Percentiles rank a stretch among this genome's conserved stretches.
Conservation (phyloP, 495 filamentous ascomycete species). For the Trichoderma virens region DNA sequence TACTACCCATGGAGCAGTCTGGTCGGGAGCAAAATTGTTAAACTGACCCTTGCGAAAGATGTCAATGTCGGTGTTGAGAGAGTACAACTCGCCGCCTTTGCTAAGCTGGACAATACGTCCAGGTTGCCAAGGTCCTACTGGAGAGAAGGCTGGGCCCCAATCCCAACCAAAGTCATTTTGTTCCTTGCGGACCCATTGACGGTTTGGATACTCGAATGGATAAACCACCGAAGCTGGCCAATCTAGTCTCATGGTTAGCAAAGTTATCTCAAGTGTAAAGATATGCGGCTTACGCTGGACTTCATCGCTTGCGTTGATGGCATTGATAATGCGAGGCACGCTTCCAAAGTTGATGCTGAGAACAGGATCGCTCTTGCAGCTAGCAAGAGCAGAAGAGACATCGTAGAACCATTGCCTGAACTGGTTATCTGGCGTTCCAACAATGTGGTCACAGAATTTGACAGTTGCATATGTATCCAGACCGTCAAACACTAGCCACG, state of each 20-base stretch:
- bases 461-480: constrained; percentile 62
- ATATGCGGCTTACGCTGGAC: constrained; percentile 29
- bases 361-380: constrained; percentile 26
- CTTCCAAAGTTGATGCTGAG: constrained; percentile 3
- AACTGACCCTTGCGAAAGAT: constrained; percentile 56
- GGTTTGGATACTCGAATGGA: constrained; percentile 45
- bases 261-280: neutral
- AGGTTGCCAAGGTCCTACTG: constrained; percentile 57
- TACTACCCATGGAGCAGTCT: constrained; percentile 57
- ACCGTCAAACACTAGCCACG: constrained; percentile 56
- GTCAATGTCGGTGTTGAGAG: constrained; percentile 53
- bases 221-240: constrained; percentile 44
- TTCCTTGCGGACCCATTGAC: constrained; percentile 60
- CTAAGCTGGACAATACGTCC: constrained; percentile 52
- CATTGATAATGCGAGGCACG: constrained; percentile 4
- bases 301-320: constrained; percentile 44
- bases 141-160: constrained; percentile 61
- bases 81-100: constrained; percentile 32
- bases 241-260: neutral
- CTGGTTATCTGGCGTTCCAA: constrained; percentile 61
- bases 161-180: constrained; percentile 66
- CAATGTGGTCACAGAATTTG: constrained; percentile 47
- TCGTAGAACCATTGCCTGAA: constrained; percentile 66
- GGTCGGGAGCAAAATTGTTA: constrained; percentile 52
- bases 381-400: constrained; percentile 41